phyloP scores from a whole-genome alignment of 2,329 filamentous ascomycete genomes.

The Pseudogymnoascus sp. region DNA sequence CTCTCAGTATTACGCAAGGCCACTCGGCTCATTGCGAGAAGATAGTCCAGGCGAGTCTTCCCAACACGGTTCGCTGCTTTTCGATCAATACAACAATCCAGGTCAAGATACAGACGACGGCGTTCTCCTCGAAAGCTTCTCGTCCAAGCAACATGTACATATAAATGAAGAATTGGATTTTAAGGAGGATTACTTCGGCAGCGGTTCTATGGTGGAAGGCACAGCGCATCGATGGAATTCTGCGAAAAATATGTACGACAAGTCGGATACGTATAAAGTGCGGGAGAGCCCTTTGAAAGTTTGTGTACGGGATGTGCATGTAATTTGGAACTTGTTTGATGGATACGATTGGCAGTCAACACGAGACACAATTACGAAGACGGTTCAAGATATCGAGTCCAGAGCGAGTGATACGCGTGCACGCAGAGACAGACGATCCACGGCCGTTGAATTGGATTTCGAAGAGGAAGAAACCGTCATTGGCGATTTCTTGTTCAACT shows the following conservation, averaged over 20 bases:
- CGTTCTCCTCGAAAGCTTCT: constrained; percentile 37
- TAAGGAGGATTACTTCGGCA: constrained; percentile 69
- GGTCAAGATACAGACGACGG: constrained; percentile 38
- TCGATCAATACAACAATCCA: constrained; percentile 20
- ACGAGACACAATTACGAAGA: constrained; percentile 75
- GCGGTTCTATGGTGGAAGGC: constrained; percentile 50
- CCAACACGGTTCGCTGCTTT: constrained; percentile 18
- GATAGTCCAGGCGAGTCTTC: constrained; percentile 37
- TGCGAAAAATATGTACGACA: constrained; percentile 63
- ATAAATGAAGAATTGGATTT: constrained; percentile 60
- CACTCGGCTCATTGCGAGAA: constrained; percentile 31
- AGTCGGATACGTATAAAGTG: constrained; percentile 52
- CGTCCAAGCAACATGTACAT: constrained; percentile 37
- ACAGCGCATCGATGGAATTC: constrained; percentile 77
- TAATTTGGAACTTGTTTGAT: constrained; percentile 97
- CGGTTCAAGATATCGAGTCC: constrained; percentile 78
- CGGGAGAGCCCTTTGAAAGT: constrained; percentile 66
- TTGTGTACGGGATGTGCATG: constrained; percentile 74
- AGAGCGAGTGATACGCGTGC: constrained; percentile 69
- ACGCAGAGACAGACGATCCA: constrained; percentile 42
- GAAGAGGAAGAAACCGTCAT: constrained; percentile 79
- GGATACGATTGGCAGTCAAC: constrained; percentile 95
- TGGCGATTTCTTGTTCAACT: constrained; percentile 95
- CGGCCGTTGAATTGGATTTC: constrained; percentile 51
- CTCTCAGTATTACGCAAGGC: constrained; percentile 41